phyloP scores from a whole-genome alignment of 2,329 filamentous ascomycete species.

The Anisogramma anomala region DNA sequence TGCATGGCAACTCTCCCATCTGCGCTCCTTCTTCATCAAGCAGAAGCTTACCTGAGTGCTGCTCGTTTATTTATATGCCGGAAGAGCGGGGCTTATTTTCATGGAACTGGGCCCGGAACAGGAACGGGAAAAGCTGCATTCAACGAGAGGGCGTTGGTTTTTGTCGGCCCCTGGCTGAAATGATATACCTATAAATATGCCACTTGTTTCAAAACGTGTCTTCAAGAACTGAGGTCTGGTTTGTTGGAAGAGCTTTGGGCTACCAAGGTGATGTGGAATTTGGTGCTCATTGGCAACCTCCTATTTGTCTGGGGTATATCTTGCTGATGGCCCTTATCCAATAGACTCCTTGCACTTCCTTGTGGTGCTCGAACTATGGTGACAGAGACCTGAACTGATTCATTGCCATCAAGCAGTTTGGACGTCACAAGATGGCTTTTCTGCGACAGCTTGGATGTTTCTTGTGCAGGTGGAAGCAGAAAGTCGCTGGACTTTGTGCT shows the following conservation, averaged over 20 bases:
- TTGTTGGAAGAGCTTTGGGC: neutral
- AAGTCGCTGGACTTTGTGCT: too few species aligned
- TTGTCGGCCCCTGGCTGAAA: slow-evolving; percentile 4
- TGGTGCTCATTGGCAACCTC: too few species aligned
- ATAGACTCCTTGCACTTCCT: too few species aligned
- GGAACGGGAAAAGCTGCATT: slow-evolving; percentile 4
- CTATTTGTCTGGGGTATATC: too few species aligned
- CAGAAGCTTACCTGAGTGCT: slow-evolving; percentile 79
- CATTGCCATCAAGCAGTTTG: too few species aligned
- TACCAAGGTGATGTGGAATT: neutral
- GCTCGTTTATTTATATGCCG: neutral
- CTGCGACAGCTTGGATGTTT: too few species aligned
- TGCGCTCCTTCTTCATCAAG: slow-evolving; percentile 98
- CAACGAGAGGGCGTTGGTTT: slow-evolving; percentile 8
- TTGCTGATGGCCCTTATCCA: too few species aligned
- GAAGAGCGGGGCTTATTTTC: slow-evolving; percentile 7
- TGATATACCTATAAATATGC: slow-evolving; percentile 3
- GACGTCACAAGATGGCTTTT: too few species aligned
- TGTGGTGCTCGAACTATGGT: too few species aligned
- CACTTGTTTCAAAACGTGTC: neutral
- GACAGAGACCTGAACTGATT: too few species aligned
- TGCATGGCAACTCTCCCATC: slow-evolving; percentile 92
- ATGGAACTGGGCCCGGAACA: slow-evolving; percentile 1
- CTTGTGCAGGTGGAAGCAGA: too few species aligned
- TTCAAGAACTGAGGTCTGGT: neutral